These are phyloP conservation scores for Rosellinia necatrix DNA, from an alignment of 2,329 filamentous ascomycete genomes.

Conservation along the genomic window DNA sequence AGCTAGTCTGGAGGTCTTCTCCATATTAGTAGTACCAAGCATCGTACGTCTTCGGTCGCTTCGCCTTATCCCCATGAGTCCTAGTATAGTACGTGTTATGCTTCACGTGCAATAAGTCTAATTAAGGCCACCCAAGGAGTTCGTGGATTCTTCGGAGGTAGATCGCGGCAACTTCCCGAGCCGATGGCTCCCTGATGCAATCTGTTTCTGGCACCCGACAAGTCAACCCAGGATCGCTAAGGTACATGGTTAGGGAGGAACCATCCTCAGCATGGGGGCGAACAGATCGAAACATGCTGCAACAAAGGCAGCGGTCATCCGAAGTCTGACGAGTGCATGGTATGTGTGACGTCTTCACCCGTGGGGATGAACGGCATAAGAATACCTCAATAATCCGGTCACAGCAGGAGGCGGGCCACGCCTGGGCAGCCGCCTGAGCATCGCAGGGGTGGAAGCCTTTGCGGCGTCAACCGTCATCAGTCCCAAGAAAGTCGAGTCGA, in stretches of 20 bases:
- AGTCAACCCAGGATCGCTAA: constrained; percentile 14
- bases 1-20: no score
- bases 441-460: constrained; percentile 43
- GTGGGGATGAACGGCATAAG: constrained; percentile 50
- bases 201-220: constrained; percentile 27
- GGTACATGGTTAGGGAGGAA: constrained; percentile 7
- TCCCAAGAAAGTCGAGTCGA: constrained; percentile 43
- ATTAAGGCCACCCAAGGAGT: constrained; percentile 25
- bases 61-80: not conserved
- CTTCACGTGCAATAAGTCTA: constrained; percentile 16
- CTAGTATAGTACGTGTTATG: constrained; percentile 1
- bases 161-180: constrained; percentile 34
- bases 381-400: constrained; percentile 54
- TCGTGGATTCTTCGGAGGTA: constrained; percentile 20
- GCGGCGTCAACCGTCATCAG: constrained; percentile 43
- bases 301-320: constrained; percentile 39
- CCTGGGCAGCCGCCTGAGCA: constrained; percentile 35
- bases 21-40: no score
- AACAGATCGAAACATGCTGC: constrained; percentile 40
- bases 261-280: constrained; percentile 34
- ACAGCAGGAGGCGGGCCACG: constrained; percentile 46
- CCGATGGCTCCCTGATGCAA: constrained; percentile 36
- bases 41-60: no score
- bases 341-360: constrained; percentile 35
- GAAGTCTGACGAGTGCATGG: constrained; percentile 39